Percentiles rank a stretch among this genome's conserved stretches.
phyloP scores from a whole-genome alignment of 1,139 yeast genomes.

The Taphrina populina region DNA sequence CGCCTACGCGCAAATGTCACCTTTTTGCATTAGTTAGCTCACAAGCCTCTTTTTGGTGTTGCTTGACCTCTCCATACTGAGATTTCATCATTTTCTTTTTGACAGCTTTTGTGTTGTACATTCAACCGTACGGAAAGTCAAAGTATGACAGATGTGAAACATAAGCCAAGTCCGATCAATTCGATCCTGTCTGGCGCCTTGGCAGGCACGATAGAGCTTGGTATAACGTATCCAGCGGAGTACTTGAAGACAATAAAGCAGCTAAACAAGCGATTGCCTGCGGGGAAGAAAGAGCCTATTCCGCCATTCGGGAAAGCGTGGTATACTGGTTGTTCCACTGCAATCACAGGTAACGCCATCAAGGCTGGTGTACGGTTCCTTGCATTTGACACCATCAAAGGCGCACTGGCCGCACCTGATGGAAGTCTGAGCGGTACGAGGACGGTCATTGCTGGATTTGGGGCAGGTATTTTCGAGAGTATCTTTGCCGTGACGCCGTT shows the following conservation, averaged over 20 bases:
- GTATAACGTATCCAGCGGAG: slow-evolving; percentile 88
- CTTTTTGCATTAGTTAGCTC: too few relatives aligned
- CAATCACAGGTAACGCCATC: slow-evolving; percentile 91
- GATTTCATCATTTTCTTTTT: too few relatives aligned
- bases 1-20: too few relatives aligned
- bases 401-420: slow-evolving; percentile 69
- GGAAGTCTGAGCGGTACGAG: slow-evolving; percentile 87
- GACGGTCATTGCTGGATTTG: slow-evolving; percentile 88
- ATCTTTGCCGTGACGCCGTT: slow-evolving; percentile 94
- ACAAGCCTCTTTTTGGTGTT: too few relatives aligned
- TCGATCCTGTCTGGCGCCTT: slow-evolving; percentile 71
- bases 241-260: slow-evolving; percentile 94
- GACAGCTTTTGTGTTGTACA: too few relatives aligned
- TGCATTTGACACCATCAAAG: slow-evolving; percentile 86
- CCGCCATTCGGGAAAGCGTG: slow-evolving; percentile 57
- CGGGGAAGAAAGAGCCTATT: slow-evolving; percentile 30
- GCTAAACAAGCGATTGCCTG: slow-evolving; percentile 52
- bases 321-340: slow-evolving; percentile 99
- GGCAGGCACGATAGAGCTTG: slow-evolving; percentile 84
- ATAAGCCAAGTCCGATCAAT: slow-evolving; percentile 25
- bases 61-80: too few relatives aligned
- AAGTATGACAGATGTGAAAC: slow-evolving; percentile 30
- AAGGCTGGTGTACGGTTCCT: slow-evolving; percentile 92
- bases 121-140: too few relatives aligned
- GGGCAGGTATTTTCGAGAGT: slow-evolving; percentile 92